phyloP scores from a whole-genome alignment of 805 yeast species.

The Huiozyma naganishii region DNA sequence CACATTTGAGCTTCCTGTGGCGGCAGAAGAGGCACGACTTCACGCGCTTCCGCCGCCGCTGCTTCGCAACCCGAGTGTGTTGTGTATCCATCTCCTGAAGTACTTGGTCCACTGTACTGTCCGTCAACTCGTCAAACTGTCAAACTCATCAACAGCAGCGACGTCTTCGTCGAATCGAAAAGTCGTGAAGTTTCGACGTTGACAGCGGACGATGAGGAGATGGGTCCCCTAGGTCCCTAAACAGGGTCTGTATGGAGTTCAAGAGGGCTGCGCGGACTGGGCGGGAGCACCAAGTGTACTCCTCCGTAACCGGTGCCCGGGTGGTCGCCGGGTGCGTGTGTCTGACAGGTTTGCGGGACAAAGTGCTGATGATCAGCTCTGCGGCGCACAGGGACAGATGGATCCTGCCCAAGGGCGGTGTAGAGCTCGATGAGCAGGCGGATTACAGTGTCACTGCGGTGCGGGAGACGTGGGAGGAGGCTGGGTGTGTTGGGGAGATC shows the following conservation, averaged over 20 bases:
- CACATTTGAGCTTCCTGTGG: conserved; percentile 21
- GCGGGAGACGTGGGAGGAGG: conserved; percentile 97
- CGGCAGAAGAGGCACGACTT: conserved; percentile 23
- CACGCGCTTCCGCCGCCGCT: conserved; percentile 12
- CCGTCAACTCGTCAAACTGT: no score
- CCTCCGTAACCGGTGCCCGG: conserved; percentile 57
- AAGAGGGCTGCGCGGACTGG: conserved; percentile 36
- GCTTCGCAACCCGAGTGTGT: no score
- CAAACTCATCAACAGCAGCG: no score
- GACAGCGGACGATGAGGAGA: no score
- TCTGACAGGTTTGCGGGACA: conserved; percentile 41
- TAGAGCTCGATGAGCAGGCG: conserved; percentile 65
- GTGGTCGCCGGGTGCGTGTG: conserved; percentile 90
- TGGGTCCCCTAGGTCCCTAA: no score
- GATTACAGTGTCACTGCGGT: conserved; percentile 41
- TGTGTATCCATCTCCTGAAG: no score
- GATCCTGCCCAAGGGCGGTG: conserved; percentile 95
- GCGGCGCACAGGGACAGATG: conserved; percentile 57
- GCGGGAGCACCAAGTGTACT: conserved; percentile 48
- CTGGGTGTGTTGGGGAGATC: conserved; percentile 71
- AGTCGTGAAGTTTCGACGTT: no score
- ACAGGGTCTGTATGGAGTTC: not conserved
- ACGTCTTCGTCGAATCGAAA: no score
- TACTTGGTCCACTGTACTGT: no score
- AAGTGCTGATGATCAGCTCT: conserved; percentile 73